phyloP scores from a whole-genome alignment of 768 basidiomycete species.

The Lentinula sp. region DNA sequence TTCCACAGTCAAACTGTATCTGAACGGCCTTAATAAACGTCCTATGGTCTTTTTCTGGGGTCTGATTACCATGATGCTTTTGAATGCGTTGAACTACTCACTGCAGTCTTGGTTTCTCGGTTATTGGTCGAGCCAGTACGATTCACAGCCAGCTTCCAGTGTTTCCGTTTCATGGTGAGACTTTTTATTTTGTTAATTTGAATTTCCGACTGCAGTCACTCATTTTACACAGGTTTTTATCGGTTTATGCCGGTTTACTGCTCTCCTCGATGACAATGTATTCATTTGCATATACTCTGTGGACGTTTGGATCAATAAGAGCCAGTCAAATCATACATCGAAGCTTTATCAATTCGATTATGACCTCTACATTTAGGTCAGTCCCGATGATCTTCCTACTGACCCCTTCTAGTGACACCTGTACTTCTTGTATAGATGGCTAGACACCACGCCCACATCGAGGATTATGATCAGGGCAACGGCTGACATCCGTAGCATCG shows the following conservation, averaged over 20 bases:
- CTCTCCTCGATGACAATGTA: neutral
- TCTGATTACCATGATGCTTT: neutral
- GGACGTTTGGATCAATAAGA: constrained; percentile 1
- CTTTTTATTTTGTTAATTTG: neutral
- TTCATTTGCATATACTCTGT: constrained; percentile 1
- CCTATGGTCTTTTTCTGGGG: constrained; percentile 14
- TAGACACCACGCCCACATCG: constrained; percentile 15
- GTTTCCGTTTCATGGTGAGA: constrained; percentile 7
- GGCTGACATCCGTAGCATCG: constrained; percentile 30
- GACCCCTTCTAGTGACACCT: neutral
- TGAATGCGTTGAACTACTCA: neutral
- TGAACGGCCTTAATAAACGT: constrained; percentile 16
- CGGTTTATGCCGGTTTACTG: neutral
- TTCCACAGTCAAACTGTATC: constrained; percentile 16
- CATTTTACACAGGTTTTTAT: neutral
- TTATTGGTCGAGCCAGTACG: constrained; percentile 15
- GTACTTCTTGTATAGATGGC: constrained; percentile 16
- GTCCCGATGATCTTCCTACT: neutral
- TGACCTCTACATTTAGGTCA: constrained; percentile 36
- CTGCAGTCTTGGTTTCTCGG: constrained; percentile 20
- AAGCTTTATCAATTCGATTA: constrained; percentile 27
- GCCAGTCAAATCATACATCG: constrained; percentile 21
- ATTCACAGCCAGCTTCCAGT: constrained; percentile 1
- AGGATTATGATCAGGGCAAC: constrained; percentile 44
- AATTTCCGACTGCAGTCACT: neutral